Evolutionary conservation across 2,329 filamentous ascomycete genomes (phyloP), one percentile per base, ranked within the genome.

Genomic region (Talaromyces sp.): DNA sequence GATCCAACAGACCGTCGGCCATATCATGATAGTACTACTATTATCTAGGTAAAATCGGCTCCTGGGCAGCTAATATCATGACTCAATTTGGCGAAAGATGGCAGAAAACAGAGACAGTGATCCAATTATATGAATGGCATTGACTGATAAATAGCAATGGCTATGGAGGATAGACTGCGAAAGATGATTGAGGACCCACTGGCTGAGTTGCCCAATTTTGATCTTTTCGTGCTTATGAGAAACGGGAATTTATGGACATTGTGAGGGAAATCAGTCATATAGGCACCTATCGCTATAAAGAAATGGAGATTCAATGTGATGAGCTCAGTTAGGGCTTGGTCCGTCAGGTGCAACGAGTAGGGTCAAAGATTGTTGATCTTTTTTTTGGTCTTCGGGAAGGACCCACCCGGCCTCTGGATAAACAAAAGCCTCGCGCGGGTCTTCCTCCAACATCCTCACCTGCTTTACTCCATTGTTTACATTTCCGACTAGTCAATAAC

Each of bases 391-490:
- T 58, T 62, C 16, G 59, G 64, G 64, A 58, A 57, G 41, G 52
- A 49, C 54, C 52, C 59, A 41, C 64, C 49, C 35, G 31, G n/a
- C 47, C 9, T 45, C 16, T 27, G 37, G 39, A 60, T 66, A 66
- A 66, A 66, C 64, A 62, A 62, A 63, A 39, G 37, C 37, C 27
- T 37, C 39, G 49, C 63, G 57, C 58, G 16, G 56, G 57, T 31
- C 22, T 27, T 50, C 60, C 11, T 35, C 45, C 56, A 37, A 37
- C 54, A 24, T 24, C 61, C 37, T 63, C 50, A 13, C 27, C 61
- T 10, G 16, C 24, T 43, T 31, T 31, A 9, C 56, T 63, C 35
- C 31, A 19, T 33, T 64, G 27, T 52, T 64, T 60, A 47, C 45
- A 39, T 31, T 56, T 35, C 11, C 49, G n/a, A 13, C 52, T 56